Base-by-base conservation (phyloP, 2,329 filamentous ascomycete genomes). In the Ceratocystis destructans region DNA sequence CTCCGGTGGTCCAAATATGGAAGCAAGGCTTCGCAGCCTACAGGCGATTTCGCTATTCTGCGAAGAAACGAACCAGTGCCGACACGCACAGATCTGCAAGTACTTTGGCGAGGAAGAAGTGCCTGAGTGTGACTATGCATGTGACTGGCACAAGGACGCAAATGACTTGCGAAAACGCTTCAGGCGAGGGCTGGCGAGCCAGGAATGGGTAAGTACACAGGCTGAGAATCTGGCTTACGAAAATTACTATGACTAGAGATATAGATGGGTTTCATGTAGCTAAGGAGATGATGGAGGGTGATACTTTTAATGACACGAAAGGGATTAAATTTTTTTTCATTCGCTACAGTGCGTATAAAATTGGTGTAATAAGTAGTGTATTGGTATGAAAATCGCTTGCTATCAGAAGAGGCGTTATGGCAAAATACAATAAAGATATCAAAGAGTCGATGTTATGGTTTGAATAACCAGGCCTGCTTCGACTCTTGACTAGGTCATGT, bases 1-100 rank as follows among this genome's bases (percentile, higher is more conserved):
- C 45, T 45, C 8, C 10, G 64, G 62, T 61, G 25, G 61, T 37
- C 65, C 65, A 61, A 59, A 64, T 22, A 33, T 62, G 53, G 73
- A 80, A 66, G 80, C 83, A 6, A 80, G 86, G 68, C 74, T 83
- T 17, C 79, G 82, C 70, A 90, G 87, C 69, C 79, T 90, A 28
- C 79, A 84, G 67, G 82, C 85, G 33, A 78, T 97, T 17, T 83
- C 92, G 1, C 77, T 83, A 8, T 96, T 96, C 73, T 96, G 92
- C 73, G 93, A 97, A 75, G 83, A 83, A 66, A 88, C 85, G 0
- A 79, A 78, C 10, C 77, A 77, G 10, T 97, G 93, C 72, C 82
- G 91, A 61, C 93, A 97, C 72, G 80, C 82, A 61, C 74, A 86
- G 28, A 90, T 96, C 66, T 86, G 84, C 70, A 80, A 81, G 62